A percentile compares a stretch with the other conserved stretches of the same genome.
These are phyloP conservation scores for Tillandsia leiboldiana DNA, from an alignment of 176 grass and related monocot species.

Conservation along the genomic window DNA sequence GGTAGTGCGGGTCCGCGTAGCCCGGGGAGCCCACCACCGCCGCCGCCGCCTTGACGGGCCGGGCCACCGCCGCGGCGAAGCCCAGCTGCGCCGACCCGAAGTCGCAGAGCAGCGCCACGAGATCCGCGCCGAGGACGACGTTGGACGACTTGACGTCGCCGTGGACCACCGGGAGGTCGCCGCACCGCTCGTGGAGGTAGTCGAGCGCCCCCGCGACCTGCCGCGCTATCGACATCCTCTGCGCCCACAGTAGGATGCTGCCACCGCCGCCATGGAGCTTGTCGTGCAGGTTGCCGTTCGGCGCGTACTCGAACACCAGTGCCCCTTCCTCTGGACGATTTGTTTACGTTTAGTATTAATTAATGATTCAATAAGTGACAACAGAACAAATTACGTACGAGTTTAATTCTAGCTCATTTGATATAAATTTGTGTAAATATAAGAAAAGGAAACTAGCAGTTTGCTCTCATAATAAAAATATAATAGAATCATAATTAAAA, in stretches of 20 bases:
- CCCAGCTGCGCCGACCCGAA: slow-evolving; percentile 59
- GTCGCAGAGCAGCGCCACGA: slow-evolving; percentile 84
- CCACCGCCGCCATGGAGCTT: slow-evolving; percentile 25
- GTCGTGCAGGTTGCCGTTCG: slow-evolving; percentile 65
- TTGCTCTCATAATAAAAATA: too few species aligned
- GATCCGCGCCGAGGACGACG: slow-evolving; percentile 49
- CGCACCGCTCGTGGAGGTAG: slow-evolving; percentile 59
- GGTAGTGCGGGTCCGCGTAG: slow-evolving; percentile 69
- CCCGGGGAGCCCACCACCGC: slow-evolving; percentile 64
- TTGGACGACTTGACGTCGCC: slow-evolving; percentile 88
- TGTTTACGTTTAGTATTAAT: too few species aligned
- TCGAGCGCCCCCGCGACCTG: slow-evolving; percentile 63
- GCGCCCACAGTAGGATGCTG: slow-evolving; percentile 32
- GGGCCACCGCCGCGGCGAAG: slow-evolving; percentile 26
- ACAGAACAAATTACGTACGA: too few species aligned
- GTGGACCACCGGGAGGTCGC: slow-evolving; percentile 43
- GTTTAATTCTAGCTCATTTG: too few species aligned
- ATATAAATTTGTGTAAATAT: too few species aligned
- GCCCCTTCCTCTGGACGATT: slow-evolving; percentile 35
- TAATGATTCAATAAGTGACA: too few species aligned
- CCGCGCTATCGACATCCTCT: slow-evolving; percentile 48
- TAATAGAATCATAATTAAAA: too few species aligned
- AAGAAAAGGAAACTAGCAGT: too few species aligned
- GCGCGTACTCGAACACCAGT: slow-evolving; percentile 62
- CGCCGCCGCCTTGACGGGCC: slow-evolving; percentile 24